phyloP scores from a whole-genome alignment of 371 early-diverging fungal species.

The Mucor racemosus region DNA sequence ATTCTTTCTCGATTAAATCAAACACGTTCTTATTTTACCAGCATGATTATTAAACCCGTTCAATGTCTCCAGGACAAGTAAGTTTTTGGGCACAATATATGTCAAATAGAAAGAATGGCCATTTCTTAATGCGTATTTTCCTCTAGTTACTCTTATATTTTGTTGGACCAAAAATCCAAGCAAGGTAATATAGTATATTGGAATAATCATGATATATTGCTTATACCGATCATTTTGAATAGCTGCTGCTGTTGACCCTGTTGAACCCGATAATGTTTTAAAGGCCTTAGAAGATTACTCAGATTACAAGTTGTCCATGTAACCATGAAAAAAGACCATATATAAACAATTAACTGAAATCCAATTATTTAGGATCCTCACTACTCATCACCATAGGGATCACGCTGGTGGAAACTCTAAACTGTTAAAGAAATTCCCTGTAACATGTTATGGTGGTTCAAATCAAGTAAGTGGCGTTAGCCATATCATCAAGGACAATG shows the following conservation, averaged over 20 bases:
- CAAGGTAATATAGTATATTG: slow-evolving; percentile 28
- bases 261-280: slow-evolving; percentile 57
- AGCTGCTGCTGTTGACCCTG: slow-evolving; percentile 64
- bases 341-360: no score
- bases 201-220: not conserved
- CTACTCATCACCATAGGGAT: slow-evolving; percentile 84
- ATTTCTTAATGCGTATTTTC: no score
- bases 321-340: slow-evolving; percentile 12
- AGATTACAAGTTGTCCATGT: slow-evolving; percentile 54
- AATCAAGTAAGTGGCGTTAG: slow-evolving; percentile 60
- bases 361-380: slow-evolving; percentile 55
- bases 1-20: slow-evolving; percentile 28
- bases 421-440: slow-evolving; percentile 36
- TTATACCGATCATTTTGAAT: not conserved
- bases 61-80: slow-evolving; percentile 45
- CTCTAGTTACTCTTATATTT: slow-evolving; percentile 73
- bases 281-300: slow-evolving; percentile 34
- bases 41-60: slow-evolving; percentile 39
- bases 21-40: slow-evolving; percentile 20
- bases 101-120: not conserved
- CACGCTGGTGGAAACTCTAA: slow-evolving; percentile 80
- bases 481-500: slow-evolving; percentile 63
- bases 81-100: not conserved
- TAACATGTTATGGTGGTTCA: slow-evolving; percentile 55
- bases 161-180: slow-evolving; percentile 70